Evolutionary conservation across 495 filamentous ascomycete species (phyloP).

Genomic region (Geopyxis carbonaria): DNA sequence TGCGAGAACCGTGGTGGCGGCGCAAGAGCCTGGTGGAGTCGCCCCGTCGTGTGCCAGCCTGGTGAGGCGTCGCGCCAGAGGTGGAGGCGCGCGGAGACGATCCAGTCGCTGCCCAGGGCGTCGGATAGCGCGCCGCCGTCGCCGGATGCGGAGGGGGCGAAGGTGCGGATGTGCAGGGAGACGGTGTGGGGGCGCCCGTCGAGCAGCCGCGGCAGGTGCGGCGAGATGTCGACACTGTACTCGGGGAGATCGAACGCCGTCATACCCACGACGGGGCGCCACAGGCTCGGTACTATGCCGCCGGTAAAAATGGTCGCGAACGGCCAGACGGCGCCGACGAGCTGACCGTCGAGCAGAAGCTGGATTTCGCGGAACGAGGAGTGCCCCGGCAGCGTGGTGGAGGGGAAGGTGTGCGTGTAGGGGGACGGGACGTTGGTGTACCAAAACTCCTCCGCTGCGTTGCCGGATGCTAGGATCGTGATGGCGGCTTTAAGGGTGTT

Average conservation of each 20-base stretch:
- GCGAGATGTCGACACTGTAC: conserved; percentile 71
- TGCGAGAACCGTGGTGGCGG: conserved; percentile 2
- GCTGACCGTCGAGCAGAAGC: conserved; percentile 53
- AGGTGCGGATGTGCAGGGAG: conserved; percentile 49
- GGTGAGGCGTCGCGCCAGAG: conserved; percentile 42
- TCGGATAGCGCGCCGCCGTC: conserved; percentile 42
- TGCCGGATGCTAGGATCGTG: conserved; percentile 60
- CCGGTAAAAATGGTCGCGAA: conserved; percentile 82
- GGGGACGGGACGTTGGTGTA: conserved; percentile 62
- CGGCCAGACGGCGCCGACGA: conserved; percentile 71
- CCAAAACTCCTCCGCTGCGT: conserved; percentile 75
- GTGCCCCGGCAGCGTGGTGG: conserved; percentile 47
- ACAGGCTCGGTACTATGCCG: conserved; percentile 64
- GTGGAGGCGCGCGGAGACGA: conserved; percentile 70
- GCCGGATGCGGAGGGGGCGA: conserved; percentile 34
- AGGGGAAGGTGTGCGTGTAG: conserved; percentile 44
- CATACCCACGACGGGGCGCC: conserved; percentile 72
- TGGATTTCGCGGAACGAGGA: conserved; percentile 74
- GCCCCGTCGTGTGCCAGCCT: conserved; percentile 36
- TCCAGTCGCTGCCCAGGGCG: conserved; percentile 55
- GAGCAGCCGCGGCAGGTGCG: conserved; percentile 52
- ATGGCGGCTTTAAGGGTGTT: conserved; percentile 55
- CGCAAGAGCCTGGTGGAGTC: not conserved
- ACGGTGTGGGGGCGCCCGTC: conserved; percentile 51
- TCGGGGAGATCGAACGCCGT: conserved; percentile 68